A percentile compares a stretch with the other conserved stretches of the same genome.
These are phyloP conservation scores for Fonsecaea monophora DNA, from an alignment of 2,329 filamentous ascomycete species.

Conservation along the genomic window DNA sequence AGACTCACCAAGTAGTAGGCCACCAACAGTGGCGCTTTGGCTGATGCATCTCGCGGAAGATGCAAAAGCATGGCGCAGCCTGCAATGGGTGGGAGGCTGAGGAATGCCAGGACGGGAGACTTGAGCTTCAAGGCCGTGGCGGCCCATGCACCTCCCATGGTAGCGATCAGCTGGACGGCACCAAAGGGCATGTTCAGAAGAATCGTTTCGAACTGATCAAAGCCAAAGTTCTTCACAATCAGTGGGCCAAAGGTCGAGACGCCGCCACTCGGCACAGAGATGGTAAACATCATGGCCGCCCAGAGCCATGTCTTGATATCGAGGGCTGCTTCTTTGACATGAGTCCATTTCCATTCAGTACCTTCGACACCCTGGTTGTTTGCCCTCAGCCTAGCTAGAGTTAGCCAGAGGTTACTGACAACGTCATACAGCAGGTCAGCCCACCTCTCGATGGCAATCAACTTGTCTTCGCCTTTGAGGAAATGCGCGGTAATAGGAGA, in stretches of 20 bases:
- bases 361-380: slow-evolving; percentile 56
- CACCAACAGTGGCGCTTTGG: slow-evolving; percentile 60
- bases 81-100: slow-evolving; percentile 64
- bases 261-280: slow-evolving; percentile 49
- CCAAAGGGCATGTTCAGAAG: slow-evolving; percentile 40
- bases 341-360: slow-evolving; percentile 59
- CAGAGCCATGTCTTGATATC: slow-evolving; percentile 69
- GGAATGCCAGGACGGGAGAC: slow-evolving; percentile 59
- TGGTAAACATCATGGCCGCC: slow-evolving; percentile 61
- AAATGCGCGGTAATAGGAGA: slow-evolving; percentile 67
- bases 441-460: slow-evolving; percentile 62
- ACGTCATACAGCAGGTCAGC: background rate
- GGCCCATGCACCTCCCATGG: slow-evolving; percentile 63
- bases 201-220: slow-evolving; percentile 35
- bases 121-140: slow-evolving; percentile 64
- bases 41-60: slow-evolving; percentile 53
- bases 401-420: background rate
- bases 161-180: slow-evolving; percentile 64
- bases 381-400: slow-evolving; percentile 48
- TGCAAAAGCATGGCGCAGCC: slow-evolving; percentile 63
- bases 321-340: slow-evolving; percentile 60
- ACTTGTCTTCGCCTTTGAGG: slow-evolving; percentile 60
- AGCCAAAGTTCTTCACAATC: slow-evolving; percentile 40
- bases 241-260: slow-evolving; percentile 37
- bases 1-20: slow-evolving; percentile 60